Conservation (phyloP, 768 basidiomycete genomes). For the Boletus edulis region DNA sequence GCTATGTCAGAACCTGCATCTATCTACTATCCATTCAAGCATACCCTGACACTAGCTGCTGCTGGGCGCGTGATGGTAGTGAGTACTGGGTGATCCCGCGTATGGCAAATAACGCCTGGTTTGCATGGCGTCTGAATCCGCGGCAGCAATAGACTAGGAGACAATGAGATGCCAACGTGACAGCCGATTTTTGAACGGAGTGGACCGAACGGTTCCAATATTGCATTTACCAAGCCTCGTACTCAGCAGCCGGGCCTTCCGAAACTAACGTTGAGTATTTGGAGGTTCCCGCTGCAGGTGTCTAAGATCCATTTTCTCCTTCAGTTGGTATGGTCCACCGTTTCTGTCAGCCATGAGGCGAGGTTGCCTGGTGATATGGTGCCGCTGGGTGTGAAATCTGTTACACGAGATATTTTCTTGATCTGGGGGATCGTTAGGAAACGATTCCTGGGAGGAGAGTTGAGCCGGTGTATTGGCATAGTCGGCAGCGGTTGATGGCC, state of each 20-base stretch:
- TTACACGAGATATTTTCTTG: not conserved
- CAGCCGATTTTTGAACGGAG: slow-evolving; percentile 6
- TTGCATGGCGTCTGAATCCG: not conserved
- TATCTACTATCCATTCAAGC: not conserved
- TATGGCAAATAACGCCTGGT: not conserved
- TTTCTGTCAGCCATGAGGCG: not conserved
- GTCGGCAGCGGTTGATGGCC: slow-evolving; percentile 1
- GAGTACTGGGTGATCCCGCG: not conserved
- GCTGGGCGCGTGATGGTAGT: not conserved
- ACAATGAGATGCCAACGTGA: not conserved
- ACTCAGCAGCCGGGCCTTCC: not conserved
- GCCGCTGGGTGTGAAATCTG: slow-evolving; percentile 20
- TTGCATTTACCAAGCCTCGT: slow-evolving; percentile 8
- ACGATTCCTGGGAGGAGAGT: too few relatives aligned
- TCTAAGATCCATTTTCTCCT: not conserved
- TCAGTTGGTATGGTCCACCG: not conserved
- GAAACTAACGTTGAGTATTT: not conserved
- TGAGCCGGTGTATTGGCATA: too few relatives aligned
- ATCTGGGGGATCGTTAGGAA: not conserved
- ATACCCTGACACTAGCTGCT: not conserved
- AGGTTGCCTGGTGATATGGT: not conserved
- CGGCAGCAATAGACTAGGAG: slow-evolving; percentile 11
- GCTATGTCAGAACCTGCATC: not conserved
- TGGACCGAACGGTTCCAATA: slow-evolving; percentile 1
- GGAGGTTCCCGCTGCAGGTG: too few relatives aligned